Evolutionary conservation across 768 basidiomycete genomes (phyloP), one percentile per base, ranked within the genome.

Genomic region (Russula lepida): DNA sequence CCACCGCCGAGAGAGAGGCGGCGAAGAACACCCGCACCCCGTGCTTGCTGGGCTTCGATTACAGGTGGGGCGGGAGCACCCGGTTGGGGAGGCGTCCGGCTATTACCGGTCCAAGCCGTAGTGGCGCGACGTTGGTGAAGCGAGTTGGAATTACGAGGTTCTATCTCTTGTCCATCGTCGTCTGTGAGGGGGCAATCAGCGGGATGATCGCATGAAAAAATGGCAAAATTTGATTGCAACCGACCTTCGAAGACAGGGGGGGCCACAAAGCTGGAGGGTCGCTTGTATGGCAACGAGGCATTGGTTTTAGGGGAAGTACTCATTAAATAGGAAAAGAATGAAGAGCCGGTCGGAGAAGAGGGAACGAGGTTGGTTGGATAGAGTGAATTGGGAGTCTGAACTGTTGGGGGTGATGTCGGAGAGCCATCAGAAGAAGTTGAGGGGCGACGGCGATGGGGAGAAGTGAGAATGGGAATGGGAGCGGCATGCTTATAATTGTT

Each of bases 21-120:
- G 54, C 89, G 81, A 62, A 92, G 73, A 30, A 92, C 76, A 58
- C 84, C 86, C 15, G 83, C 78, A 1, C 87, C 89, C 9, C 90
- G 80, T 61, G 89, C 87, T 17, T 75, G 71, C 25, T 66, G 68
- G 6, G 81, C 78, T 6, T 84, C 70, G 3, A 73, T 68, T 37
- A 73, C 63, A 19, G 77, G 67, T n/a, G 75, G 70, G 21, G 54
- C 28, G 19, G 50, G 28, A 1, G 54, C 33, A 23, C 32, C 17
- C 30, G 35, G 47, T 49, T 76, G 77, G 30, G 81, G 75, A 15
- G 75, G 67, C 68, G 86, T 83, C 33, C 84, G 81, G 60, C 77
- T 79, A 5, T 77, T 78, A 21, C 79, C 59, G 8, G 70, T 58
- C 74, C 74, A 81, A 44, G 75, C 72, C 4, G 79, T 75, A 70